Base-by-base conservation (phyloP, 306 rosid species). In the Phaseolus lunatus region DNA sequence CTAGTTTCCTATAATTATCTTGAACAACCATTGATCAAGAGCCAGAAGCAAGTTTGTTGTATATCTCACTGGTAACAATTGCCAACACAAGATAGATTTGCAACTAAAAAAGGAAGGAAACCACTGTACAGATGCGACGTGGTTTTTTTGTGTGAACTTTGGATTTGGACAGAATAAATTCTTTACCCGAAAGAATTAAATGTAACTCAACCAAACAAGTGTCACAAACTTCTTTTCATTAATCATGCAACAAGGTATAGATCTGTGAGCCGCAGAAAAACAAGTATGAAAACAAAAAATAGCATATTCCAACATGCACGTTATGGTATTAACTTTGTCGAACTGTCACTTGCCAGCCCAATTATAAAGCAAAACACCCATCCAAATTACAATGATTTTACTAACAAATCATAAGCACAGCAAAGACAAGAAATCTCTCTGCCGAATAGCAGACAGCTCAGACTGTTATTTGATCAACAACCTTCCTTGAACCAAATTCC, bases 401-500 rank as follows among this genome's bases (percentile, higher is more conserved):
- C 61, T 67, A 59, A 65, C 0, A 33, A 82, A 81, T 65, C 83
- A 58, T 69, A 85, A 74, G 79, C 67, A 77, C 64, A 62, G 47
- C 81, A 71, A 23, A 58, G 8, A 57, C 45, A 76, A 62, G 6
- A 53, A 49, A 43, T 72, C 57, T 16, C 73, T 67, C 73, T 68
- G 52, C 63, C 49, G 45, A 64, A 82, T 39, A 80, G 56, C 74
- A 61, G 66, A 74, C 39, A 72, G 48, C 14, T 63, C 77, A 65
- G 47, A 75, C 75, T 22, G 79, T 52, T 43, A 61, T 77, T 68
- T 71, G 49, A 54, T 79, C 80, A 73, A 66, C 76, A 50, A 43
- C 78, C 64, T 82, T 68, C 83, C 76, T 77, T 74, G 79, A 33
- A 81, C 68, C 73, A 31, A 63, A 78, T 52, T 84, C 81, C 83